These are phyloP conservation scores for Penicillium polonicum DNA, from an alignment of 2,329 filamentous ascomycete genomes.

Conservation along the genomic window DNA sequence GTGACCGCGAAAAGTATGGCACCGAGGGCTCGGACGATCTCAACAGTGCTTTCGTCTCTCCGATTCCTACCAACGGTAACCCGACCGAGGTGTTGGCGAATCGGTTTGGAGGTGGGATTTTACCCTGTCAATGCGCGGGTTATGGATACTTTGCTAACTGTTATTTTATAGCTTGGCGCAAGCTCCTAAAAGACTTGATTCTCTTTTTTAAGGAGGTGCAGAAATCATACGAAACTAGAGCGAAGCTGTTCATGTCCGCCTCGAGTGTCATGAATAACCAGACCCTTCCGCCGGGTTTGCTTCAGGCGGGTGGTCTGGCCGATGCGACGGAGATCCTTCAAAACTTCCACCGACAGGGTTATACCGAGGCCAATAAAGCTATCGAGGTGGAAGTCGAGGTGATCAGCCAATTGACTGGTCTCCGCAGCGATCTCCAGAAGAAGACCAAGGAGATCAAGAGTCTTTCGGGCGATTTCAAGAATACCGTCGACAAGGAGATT, in stretches of 20 bases:
- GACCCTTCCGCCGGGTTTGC: constrained; percentile 69
- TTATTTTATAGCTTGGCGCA: constrained; percentile 76
- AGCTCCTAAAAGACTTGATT: constrained; percentile 91
- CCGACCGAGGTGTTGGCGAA: constrained; percentile 85
- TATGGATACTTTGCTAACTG: constrained; percentile 8
- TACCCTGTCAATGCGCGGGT: not conserved
- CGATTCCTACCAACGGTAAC: constrained; percentile 80
- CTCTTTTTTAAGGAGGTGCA: constrained; percentile 92
- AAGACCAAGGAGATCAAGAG: constrained; percentile 99
- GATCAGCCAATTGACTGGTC: constrained; percentile 77
- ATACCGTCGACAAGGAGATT: constrained; percentile 92
- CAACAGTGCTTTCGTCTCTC: constrained; percentile 84
- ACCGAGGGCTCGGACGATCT: constrained; percentile 57
- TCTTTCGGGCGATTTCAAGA: constrained; percentile 92
- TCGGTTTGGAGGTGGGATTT: constrained; percentile 74
- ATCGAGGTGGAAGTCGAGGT: constrained; percentile 89
- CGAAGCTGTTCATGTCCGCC: constrained; percentile 79
- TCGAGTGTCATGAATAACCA: constrained; percentile 83
- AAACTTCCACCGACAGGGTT: constrained; percentile 76
- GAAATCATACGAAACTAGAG: constrained; percentile 78
- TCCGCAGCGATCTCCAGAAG: constrained; percentile 84
- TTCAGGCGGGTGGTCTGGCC: constrained; percentile 77
- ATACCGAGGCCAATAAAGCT: constrained; percentile 81
- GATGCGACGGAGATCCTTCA: constrained; percentile 81
- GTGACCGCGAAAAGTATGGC: constrained; percentile 56